Evolutionary conservation across 2,329 filamentous ascomycete genomes (phyloP).

Genomic region (Emmonsiellopsis sp.): DNA sequence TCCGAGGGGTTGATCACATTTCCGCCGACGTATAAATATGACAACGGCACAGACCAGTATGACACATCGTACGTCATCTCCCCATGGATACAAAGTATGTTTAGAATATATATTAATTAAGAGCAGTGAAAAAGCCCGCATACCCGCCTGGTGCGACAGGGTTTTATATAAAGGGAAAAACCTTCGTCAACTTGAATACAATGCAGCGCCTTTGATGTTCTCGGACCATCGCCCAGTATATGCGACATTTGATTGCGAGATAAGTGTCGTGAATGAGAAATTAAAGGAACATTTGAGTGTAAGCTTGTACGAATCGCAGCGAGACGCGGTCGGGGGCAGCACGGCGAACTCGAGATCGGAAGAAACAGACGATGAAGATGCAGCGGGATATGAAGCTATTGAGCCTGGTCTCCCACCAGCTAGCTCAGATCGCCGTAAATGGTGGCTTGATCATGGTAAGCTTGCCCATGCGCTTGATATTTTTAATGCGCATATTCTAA

Average conservation of each 20-base stretch:
- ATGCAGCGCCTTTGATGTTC: slow-evolving; percentile 71
- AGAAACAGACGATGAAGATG: slow-evolving; percentile 45
- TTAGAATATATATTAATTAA: slow-evolving; percentile 20
- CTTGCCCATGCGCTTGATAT: slow-evolving; percentile 4
- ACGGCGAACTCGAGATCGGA: slow-evolving; percentile 15
- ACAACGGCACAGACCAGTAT: slow-evolving; percentile 78
- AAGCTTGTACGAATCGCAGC: slow-evolving; percentile 62
- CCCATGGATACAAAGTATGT: not conserved
- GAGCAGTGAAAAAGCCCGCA: slow-evolving; percentile 76
- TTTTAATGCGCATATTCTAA: slow-evolving; percentile 13
- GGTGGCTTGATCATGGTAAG: slow-evolving; percentile 56
- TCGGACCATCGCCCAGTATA: slow-evolving; percentile 97
- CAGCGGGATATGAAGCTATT: slow-evolving; percentile 72
- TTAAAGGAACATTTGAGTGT: slow-evolving; percentile 63
- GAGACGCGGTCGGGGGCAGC: slow-evolving; percentile 51
- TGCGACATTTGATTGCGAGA: slow-evolving; percentile 74
- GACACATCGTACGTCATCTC: slow-evolving; percentile 65
- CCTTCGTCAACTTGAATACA: slow-evolving; percentile 73
- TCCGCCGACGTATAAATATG: slow-evolving; percentile 90
- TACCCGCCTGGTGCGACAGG: slow-evolving; percentile 95
- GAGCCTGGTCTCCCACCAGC: slow-evolving; percentile 63
- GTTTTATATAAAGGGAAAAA: slow-evolving; percentile 79
- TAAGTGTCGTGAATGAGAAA: slow-evolving; percentile 70
- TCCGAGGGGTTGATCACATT: slow-evolving; percentile 84
- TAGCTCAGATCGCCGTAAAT: slow-evolving; percentile 53